phyloP scores from a whole-genome alignment of 345 rosid species.

The Toxicodendron radicans region DNA sequence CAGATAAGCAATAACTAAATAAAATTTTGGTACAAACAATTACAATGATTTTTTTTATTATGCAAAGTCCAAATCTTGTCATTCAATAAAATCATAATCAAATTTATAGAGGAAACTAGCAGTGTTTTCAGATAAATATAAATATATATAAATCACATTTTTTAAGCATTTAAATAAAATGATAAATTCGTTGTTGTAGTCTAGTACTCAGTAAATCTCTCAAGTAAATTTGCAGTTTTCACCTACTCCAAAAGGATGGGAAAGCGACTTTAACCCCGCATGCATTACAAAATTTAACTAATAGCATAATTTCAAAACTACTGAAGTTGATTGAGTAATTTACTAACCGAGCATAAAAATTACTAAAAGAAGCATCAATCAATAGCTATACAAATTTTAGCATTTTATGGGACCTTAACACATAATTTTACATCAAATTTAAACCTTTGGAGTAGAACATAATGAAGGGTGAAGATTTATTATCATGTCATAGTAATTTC shows the following conservation, averaged over 20 bases:
- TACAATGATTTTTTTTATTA: constrained; percentile 12
- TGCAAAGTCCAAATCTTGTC: neutral
- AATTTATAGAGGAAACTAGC: neutral
- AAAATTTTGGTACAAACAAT: constrained; percentile 6
- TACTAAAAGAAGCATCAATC: neutral
- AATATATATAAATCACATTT: neutral
- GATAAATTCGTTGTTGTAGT: neutral
- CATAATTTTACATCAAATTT: too few relatives aligned
- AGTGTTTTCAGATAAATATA: too few relatives aligned
- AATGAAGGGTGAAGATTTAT: too few relatives aligned
- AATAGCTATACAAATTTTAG: neutral
- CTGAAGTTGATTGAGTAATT: neutral
- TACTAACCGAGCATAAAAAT: neutral
- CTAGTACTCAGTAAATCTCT: neutral
- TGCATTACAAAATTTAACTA: neutral
- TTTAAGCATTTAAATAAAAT: neutral
- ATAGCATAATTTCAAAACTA: neutral
- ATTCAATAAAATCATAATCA: neutral
- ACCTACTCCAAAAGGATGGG: neutral
- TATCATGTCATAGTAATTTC: too few relatives aligned
- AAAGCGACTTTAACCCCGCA: neutral
- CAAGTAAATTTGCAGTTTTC: neutral
- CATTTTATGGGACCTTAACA: neutral
- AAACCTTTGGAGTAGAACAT: too few relatives aligned
- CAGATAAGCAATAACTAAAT: constrained; percentile 15